Conservation (phyloP, 306 rosid species). For the Lathyrus tuberosus region DNA sequence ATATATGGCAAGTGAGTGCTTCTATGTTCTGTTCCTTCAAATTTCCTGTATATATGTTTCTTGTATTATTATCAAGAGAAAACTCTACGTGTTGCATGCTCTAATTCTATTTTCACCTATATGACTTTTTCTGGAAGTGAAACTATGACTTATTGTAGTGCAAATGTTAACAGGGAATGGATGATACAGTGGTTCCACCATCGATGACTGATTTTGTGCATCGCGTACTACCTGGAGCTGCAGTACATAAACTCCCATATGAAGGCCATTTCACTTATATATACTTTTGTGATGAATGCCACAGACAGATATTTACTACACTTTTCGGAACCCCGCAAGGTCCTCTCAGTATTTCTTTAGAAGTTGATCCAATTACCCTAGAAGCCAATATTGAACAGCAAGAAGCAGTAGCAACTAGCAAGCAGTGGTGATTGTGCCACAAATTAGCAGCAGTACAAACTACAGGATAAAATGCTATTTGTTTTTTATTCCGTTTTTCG, state of each 20-base stretch:
- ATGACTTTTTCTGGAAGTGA: background rate
- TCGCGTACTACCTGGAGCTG: constrained; percentile 87
- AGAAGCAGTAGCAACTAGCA: constrained; percentile 27
- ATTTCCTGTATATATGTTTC: too few species aligned
- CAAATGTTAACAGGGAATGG: constrained; percentile 87
- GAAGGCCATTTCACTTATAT: constrained; percentile 95
- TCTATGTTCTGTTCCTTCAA: constrained; percentile 27
- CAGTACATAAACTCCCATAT: constrained; percentile 94
- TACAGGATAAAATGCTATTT: constrained; percentile 21
- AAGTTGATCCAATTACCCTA: constrained; percentile 39
- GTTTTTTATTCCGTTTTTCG: background rate
- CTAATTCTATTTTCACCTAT: constrained; percentile 26
- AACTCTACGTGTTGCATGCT: background rate
- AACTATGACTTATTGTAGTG: constrained; percentile 32
- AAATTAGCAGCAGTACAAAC: constrained; percentile 38
- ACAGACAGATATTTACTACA: constrained; percentile 92
- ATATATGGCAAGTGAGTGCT: constrained; percentile 89
- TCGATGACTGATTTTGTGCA: constrained; percentile 96
- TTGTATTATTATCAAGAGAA: too few species aligned
- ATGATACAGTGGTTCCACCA: constrained; percentile 89
- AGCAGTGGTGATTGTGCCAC: constrained; percentile 38
- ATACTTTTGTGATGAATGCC: constrained; percentile 95
- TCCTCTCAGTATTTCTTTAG: constrained; percentile 50
- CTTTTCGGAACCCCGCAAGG: constrained; percentile 97
- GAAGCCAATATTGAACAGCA: constrained; percentile 46